These are phyloP conservation scores for Pisolithus marmoratus DNA, from an alignment of 768 basidiomycete species.

Conservation along the genomic window DNA sequence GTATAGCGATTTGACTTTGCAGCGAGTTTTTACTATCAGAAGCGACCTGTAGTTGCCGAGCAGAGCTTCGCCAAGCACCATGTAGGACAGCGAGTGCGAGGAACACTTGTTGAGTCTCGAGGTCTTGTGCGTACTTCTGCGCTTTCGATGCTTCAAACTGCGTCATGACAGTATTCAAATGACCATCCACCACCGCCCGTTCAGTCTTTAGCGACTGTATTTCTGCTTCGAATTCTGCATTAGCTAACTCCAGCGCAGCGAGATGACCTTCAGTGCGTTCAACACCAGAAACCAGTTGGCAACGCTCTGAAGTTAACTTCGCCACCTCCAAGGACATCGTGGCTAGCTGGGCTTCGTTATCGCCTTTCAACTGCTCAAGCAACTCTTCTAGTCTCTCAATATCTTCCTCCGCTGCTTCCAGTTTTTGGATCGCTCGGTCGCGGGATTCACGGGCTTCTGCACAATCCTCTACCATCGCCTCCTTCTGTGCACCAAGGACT, in stretches of 20 bases:
- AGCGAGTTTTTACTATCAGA: conserved; percentile 6
- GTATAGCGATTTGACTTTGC: conserved; percentile 12
- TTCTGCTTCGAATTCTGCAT: conserved; percentile 10
- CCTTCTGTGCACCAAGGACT: conserved; percentile 58
- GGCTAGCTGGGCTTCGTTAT: conserved; percentile 31
- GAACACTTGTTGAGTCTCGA: conserved; percentile 13
- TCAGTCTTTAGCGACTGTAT: conserved; percentile 10
- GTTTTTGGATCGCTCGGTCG: conserved; percentile 50
- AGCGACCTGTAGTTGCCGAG: conserved; percentile 9
- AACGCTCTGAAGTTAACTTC: conserved; percentile 30
- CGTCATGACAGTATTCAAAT: conserved; percentile 2
- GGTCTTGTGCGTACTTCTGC: conserved; percentile 3
- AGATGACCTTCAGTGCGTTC: conserved; percentile 6
- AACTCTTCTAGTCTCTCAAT: conserved; percentile 40
- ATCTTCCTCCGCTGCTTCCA: conserved; percentile 61
- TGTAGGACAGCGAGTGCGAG: conserved; percentile 20
- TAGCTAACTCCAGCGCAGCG: conserved; percentile 11
- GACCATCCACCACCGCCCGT: conserved; percentile 8
- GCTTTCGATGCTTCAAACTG: conserved; percentile 9
- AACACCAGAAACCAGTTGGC: conserved; percentile 10
- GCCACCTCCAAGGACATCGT: conserved; percentile 35
- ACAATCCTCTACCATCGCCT: conserved; percentile 82
- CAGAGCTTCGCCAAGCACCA: conserved; percentile 11
- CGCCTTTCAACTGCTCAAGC: conserved; percentile 10
- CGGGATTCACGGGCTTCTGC: conserved; percentile 69